Percentiles rank a stretch among this genome's conserved stretches.
These are phyloP conservation scores for Fraxinus pennsylvanica DNA, from an alignment of 257 asterid species.

Conservation along the genomic window DNA sequence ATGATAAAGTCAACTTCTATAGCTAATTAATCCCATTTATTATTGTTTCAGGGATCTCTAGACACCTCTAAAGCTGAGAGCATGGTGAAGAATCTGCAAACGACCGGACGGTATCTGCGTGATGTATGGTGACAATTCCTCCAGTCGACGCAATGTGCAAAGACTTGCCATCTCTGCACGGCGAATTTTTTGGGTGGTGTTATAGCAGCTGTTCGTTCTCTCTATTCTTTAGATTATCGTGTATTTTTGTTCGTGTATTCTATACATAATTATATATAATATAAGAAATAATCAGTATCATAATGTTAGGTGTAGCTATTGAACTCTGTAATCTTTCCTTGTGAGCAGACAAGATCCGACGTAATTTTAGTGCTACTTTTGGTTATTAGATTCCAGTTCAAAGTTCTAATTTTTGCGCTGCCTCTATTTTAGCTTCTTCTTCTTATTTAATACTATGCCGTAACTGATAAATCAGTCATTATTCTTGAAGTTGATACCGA, in stretches of 20 bases:
- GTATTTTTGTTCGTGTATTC: constrained; percentile 33
- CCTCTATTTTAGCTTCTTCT: no score
- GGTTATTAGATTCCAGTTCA: background rate
- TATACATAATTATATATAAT: constrained; percentile 23
- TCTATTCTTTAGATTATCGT: constrained; percentile 38
- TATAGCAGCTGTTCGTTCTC: constrained; percentile 24
- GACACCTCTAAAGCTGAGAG: constrained; percentile 62
- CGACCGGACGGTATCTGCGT: constrained; percentile 54
- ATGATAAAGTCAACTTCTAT: background rate
- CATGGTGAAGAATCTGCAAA: constrained; percentile 63
- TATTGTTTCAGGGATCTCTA: constrained; percentile 50
- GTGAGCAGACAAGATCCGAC: constrained; percentile 16
- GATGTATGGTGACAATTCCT: constrained; percentile 52
- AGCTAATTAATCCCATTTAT: background rate
- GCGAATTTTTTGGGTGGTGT: constrained; percentile 23
- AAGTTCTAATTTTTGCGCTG: no score
- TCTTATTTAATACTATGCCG: no score
- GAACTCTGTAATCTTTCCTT: constrained; percentile 28
- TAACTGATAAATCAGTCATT: no score
- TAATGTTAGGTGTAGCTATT: constrained; percentile 20
- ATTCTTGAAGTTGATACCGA: background rate
- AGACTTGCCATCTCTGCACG: background rate
- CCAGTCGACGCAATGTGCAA: background rate
- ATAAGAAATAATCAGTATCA: constrained; percentile 28
- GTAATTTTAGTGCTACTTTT: background rate